phyloP scores from a whole-genome alignment of 78 protist genomes.

The Ministeria vibrans region DNA sequence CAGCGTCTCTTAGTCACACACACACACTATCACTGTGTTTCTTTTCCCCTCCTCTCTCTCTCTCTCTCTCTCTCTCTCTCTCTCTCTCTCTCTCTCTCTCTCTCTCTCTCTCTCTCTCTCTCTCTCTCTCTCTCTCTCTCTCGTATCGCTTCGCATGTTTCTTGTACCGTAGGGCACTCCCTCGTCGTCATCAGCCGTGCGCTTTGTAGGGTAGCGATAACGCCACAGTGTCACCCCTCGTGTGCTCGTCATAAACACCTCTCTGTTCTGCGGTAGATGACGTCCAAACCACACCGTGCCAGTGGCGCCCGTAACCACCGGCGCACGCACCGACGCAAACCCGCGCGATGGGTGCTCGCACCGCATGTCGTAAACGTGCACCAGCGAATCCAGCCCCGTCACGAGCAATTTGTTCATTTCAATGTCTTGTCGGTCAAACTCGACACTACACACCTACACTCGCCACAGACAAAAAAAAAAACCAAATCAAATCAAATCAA shows the following conservation, averaged over 20 bases:
- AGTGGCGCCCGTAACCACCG: not conserved
- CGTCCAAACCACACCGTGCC: not conserved
- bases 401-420: not conserved
- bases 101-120: slow-evolving; percentile 11
- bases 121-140: slow-evolving; percentile 9
- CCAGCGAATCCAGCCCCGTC: not conserved
- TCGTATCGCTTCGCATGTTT: not conserved
- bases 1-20: too few species aligned
- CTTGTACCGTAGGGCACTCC: not conserved
- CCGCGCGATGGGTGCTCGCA: not conserved
- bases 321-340: not conserved
- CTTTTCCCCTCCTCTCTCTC: too few species aligned
- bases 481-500: not conserved
- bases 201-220: not conserved
- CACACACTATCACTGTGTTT: too few species aligned
- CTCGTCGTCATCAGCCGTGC: not conserved
- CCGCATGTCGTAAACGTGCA: not conserved
- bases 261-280: not conserved
- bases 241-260: not conserved
- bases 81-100: slow-evolving; percentile 22
- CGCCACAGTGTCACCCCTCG: not conserved
- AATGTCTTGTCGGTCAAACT: too few species aligned
- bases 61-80: slow-evolving; percentile 11
- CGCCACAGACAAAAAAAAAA: not conserved
- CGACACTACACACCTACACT: too few species aligned